These are phyloP conservation scores for Alternaria solani DNA, from an alignment of 2,329 filamentous ascomycete species.

Conservation along the genomic window DNA sequence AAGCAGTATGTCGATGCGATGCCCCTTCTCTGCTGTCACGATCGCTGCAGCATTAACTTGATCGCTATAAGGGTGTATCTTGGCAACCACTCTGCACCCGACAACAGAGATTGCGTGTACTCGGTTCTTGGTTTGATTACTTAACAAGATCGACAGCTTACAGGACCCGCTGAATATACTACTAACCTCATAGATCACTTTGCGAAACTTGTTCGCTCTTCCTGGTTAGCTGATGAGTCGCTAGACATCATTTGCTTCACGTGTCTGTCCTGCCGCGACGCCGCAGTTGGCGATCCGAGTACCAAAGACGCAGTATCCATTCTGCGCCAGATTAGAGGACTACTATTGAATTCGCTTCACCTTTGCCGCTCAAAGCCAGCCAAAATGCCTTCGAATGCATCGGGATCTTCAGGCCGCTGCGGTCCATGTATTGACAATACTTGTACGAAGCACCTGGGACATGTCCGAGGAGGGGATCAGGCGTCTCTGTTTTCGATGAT, in stretches of 20 bases:
- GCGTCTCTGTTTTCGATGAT: slow-evolving; percentile 32
- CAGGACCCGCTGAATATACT: slow-evolving; percentile 37
- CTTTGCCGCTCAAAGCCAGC: slow-evolving; percentile 47
- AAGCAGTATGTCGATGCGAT: no score
- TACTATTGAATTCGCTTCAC: slow-evolving; percentile 36
- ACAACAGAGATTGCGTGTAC: slow-evolving; percentile 41
- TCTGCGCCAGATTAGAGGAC: slow-evolving; percentile 44
- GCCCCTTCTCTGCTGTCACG: no score
- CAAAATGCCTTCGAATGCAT: slow-evolving; percentile 40
- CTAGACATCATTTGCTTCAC: slow-evolving; percentile 44
- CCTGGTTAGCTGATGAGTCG: slow-evolving; percentile 32
- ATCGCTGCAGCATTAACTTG: slow-evolving; percentile 28
- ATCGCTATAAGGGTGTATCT: slow-evolving; percentile 41
- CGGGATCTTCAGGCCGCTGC: slow-evolving; percentile 41
- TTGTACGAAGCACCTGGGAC: slow-evolving; percentile 38
- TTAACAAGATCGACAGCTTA: slow-evolving; percentile 28
- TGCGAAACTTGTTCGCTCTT: slow-evolving; percentile 40
- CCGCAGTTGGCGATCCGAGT: slow-evolving; percentile 23
- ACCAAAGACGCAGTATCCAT: slow-evolving; percentile 22
- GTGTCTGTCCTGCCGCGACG: slow-evolving; percentile 38
- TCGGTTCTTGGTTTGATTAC: slow-evolving; percentile 42
- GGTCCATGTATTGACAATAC: slow-evolving; percentile 31
- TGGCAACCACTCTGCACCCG: slow-evolving; percentile 39
- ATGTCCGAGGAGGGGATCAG: slow-evolving; percentile 22
- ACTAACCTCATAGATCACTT: slow-evolving; percentile 21